Evolutionary conservation across 805 yeast species (phyloP).

Genomic region (Yamadazyma phyllophila): DNA sequence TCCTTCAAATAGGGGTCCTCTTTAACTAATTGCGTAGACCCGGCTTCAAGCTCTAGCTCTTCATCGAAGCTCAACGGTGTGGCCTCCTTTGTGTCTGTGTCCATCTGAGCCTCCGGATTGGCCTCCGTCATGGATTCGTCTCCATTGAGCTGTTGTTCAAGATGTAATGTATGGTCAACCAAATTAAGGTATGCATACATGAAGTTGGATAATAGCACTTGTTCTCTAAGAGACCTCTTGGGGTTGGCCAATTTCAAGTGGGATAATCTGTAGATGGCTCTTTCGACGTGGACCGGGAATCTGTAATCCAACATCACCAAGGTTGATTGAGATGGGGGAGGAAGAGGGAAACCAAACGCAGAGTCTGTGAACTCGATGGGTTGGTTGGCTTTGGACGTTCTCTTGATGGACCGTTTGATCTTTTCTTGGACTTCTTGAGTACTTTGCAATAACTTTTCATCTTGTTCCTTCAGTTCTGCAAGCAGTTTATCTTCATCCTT

Average conservation of each 20-base stretch:
- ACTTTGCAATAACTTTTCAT: slow-evolving; percentile 26
- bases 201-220: slow-evolving; percentile 88
- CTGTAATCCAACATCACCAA: slow-evolving; percentile 79
- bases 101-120: neutral
- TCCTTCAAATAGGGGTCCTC: neutral
- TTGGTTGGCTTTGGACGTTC: slow-evolving; percentile 43
- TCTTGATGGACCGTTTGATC: slow-evolving; percentile 39
- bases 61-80: slow-evolving; percentile 3
- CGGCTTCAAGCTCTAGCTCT: slow-evolving; percentile 4
- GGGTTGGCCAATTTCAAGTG: slow-evolving; percentile 95
- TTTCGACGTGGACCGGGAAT: slow-evolving; percentile 91
- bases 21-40: neutral
- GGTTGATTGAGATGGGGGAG: slow-evolving; percentile 75
- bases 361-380: slow-evolving; percentile 61
- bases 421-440: slow-evolving; percentile 44
- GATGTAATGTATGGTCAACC: slow-evolving; percentile 84
- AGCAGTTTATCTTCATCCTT: neutral
- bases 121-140: neutral
- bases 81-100: neutral
- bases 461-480: slow-evolving; percentile 12
- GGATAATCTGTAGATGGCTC: slow-evolving; percentile 90
- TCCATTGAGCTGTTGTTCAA: slow-evolving; percentile 54
- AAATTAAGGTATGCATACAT: slow-evolving; percentile 96
- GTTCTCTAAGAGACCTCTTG: slow-evolving; percentile 85
- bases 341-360: slow-evolving; percentile 85